These are phyloP conservation scores for Colletotrichum graminicola DNA, from an alignment of 2,329 filamentous ascomycete species.

Conservation along the genomic window DNA sequence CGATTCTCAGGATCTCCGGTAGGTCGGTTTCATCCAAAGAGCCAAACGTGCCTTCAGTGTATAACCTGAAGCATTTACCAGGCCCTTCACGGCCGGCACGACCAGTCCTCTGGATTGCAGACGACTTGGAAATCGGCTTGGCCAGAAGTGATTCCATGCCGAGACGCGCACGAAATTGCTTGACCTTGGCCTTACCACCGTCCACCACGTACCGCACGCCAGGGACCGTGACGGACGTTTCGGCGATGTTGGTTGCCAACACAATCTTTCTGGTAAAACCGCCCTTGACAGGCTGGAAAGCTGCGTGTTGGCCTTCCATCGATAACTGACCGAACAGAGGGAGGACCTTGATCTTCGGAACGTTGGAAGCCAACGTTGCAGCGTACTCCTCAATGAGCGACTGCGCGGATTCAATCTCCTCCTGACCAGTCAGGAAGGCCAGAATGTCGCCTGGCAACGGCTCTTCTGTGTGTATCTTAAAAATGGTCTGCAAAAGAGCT, in stretches of 20 bases:
- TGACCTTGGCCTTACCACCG: conserved; percentile 92
- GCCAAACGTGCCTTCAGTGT: conserved; percentile 83
- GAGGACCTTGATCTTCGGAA: conserved; percentile 79
- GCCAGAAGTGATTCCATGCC: conserved; percentile 92
- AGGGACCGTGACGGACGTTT: conserved; percentile 95
- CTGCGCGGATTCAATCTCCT: conserved; percentile 88
- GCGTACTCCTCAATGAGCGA: conserved; percentile 85
- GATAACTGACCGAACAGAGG: conserved; percentile 93
- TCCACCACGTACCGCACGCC: conserved; percentile 94
- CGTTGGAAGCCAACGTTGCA: conserved; percentile 75
- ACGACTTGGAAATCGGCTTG: conserved; percentile 92
- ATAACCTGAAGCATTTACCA: conserved; percentile 90
- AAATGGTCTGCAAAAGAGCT: conserved; percentile 82
- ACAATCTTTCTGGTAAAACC: conserved; percentile 88
- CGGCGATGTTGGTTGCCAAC: conserved; percentile 96
- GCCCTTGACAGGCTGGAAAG: conserved; percentile 81
- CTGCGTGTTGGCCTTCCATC: conserved; percentile 85
- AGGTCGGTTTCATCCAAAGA: conserved; percentile 78
- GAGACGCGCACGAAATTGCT: conserved; percentile 86
- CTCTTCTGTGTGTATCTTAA: conserved; percentile 88
- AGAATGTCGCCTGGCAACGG: conserved; percentile 94
- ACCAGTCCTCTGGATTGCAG: conserved; percentile 90
- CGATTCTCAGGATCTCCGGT: conserved; percentile 91
- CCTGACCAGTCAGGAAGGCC: conserved; percentile 92
- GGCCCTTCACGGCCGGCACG: conserved; percentile 93